These are phyloP conservation scores for Pyrenula massariospora DNA, from an alignment of 495 filamentous ascomycete genomes.

Conservation along the genomic window DNA sequence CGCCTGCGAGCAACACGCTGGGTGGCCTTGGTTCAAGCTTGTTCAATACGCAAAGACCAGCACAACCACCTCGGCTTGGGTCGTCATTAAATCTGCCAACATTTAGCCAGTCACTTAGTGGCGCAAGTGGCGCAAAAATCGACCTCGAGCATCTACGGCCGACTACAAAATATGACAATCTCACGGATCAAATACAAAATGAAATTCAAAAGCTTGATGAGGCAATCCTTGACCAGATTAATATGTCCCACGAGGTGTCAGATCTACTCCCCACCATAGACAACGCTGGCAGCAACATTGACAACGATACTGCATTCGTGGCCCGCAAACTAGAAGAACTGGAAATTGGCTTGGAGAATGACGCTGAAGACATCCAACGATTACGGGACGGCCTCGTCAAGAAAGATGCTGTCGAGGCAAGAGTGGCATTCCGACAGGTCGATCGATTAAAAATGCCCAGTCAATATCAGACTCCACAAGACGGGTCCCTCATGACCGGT, in stretches of 20 bases:
- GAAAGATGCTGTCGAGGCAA: slow-evolving; percentile 58
- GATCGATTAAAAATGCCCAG: slow-evolving; percentile 65
- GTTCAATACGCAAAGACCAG: background rate
- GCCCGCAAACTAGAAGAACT: slow-evolving; percentile 60
- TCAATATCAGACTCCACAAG: slow-evolving; percentile 49
- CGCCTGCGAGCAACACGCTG: slow-evolving; percentile 13
- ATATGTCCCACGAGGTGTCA: slow-evolving; percentile 31
- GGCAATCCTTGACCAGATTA: slow-evolving; percentile 58
- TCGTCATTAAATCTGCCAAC: background rate
- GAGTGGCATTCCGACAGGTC: slow-evolving; percentile 60
- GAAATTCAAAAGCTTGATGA: slow-evolving; percentile 64
- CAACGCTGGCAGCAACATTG: slow-evolving; percentile 50
- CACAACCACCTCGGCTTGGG: background rate
- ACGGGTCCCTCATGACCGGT: slow-evolving; percentile 3
- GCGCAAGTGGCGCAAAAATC: slow-evolving; percentile 56
- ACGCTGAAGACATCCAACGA: slow-evolving; percentile 57
- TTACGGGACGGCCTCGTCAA: slow-evolving; percentile 46
- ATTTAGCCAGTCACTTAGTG: slow-evolving; percentile 21
- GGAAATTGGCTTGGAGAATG: slow-evolving; percentile 58
- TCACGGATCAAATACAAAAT: slow-evolving; percentile 69
- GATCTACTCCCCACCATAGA: slow-evolving; percentile 46
- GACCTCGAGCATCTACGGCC: slow-evolving; percentile 63
- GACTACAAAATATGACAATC: slow-evolving; percentile 84
- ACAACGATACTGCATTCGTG: slow-evolving; percentile 65
- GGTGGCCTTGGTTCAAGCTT: slow-evolving; percentile 10